Evolutionary conservation across 2,329 filamentous ascomycete genomes (phyloP).

Genomic region (Dothideomycetes sp.): DNA sequence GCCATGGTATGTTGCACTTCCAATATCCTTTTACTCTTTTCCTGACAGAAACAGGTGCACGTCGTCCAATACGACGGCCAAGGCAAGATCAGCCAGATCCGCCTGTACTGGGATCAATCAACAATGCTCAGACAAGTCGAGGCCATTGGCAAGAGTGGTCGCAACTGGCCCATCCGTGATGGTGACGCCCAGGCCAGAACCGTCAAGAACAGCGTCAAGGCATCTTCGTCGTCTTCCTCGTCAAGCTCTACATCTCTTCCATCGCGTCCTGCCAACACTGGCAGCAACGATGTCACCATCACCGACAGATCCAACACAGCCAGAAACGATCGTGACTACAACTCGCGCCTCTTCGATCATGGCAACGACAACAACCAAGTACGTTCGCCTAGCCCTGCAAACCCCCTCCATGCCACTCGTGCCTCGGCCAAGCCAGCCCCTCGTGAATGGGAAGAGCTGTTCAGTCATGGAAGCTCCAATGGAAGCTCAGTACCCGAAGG

Average conservation of each 20-base stretch:
- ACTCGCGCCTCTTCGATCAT: conserved; percentile 54
- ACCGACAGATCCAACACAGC: conserved; percentile 16
- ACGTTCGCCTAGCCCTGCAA: conserved; percentile 26
- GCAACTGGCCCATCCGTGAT: conserved; percentile 92
- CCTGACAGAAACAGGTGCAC: conserved; percentile 49
- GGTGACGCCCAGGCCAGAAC: conserved; percentile 73
- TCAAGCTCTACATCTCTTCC: conserved; percentile 25
- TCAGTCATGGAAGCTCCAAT: conserved; percentile 28
- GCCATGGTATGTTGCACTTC: conserved; percentile 57
- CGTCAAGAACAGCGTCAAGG: conserved; percentile 26
- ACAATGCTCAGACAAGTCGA: conserved; percentile 87
- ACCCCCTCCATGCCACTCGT: conserved; percentile 48
- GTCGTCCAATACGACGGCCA: conserved; percentile 73
- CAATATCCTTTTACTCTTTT: neutral
- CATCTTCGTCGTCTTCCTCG: conserved; percentile 18
- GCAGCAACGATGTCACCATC: conserved; percentile 23
- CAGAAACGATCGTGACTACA: conserved; percentile 15
- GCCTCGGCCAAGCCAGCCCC: conserved; percentile 62
- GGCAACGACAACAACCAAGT: conserved; percentile 53
- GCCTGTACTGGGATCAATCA: conserved; percentile 91
- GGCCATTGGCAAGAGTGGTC: conserved; percentile 79
- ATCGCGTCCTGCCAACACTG: conserved; percentile 25
- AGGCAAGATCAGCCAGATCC: conserved; percentile 75
- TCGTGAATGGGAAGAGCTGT: conserved; percentile 62
- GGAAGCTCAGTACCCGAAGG: conserved; percentile 32